Evolutionary conservation across 129 eudicot species (phyloP).

Genomic region (Dittrichia graveolens): DNA sequence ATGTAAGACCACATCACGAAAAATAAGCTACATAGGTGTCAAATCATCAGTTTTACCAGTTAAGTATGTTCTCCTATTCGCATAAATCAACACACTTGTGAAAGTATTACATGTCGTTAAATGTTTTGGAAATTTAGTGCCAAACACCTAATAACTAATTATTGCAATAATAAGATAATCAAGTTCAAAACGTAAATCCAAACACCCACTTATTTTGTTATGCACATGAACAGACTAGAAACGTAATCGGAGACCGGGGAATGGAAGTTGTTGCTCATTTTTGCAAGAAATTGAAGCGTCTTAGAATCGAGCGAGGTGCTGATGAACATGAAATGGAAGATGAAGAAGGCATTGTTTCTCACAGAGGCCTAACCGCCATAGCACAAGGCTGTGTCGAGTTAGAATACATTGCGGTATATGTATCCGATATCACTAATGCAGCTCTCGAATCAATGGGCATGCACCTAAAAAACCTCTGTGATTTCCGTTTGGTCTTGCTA

Average conservation of each 20-base stretch:
- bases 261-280: constrained; percentile 58
- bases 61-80: too few relatives aligned
- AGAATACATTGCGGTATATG: constrained; percentile 77
- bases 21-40: too few relatives aligned
- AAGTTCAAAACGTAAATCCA: neutral
- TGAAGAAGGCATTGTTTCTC: constrained; percentile 74
- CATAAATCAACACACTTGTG: too few relatives aligned
- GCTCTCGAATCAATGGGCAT: constrained; percentile 65
- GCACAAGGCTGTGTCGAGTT: constrained; percentile 67
- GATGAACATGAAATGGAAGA: constrained; percentile 82
- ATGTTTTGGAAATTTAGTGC: neutral
- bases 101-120: too few relatives aligned
- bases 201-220: neutral
- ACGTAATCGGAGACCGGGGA: constrained; percentile 75
- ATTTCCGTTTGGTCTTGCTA: constrained; percentile 76
- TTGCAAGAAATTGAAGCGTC: constrained; percentile 67
- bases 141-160: neutral
- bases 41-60: too few relatives aligned
- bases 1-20: too few relatives aligned
- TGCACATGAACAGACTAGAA: constrained; percentile 61
- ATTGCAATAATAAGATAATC: neutral
- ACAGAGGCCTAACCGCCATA: constrained; percentile 66
- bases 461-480: constrained; percentile 57
- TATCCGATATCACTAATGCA: constrained; percentile 71
- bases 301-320: constrained; percentile 83